Conservation (phyloP, 164 flowering plant genomes). For the Piper longum region DNA sequence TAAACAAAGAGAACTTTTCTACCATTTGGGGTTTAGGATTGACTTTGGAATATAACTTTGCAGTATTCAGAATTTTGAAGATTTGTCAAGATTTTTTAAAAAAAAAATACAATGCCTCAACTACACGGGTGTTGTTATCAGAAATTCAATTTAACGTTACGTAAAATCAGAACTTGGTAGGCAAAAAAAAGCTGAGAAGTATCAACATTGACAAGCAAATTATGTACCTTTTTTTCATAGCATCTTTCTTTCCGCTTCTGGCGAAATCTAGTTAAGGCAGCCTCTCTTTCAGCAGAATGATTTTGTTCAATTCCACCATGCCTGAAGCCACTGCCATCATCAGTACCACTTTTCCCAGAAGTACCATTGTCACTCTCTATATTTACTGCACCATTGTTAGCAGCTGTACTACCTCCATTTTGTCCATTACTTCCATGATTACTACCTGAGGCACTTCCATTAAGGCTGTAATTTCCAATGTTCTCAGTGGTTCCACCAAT, state of each 20-base stretch:
- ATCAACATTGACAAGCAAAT: not conserved
- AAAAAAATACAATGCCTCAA: no score
- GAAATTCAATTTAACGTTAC: not conserved
- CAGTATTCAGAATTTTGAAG: no score
- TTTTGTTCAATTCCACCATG: slow-evolving; percentile 32
- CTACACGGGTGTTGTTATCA: no score
- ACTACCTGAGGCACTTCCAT: slow-evolving; percentile 68
- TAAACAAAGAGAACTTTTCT: no score
- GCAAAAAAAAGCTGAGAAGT: slow-evolving; percentile 1
- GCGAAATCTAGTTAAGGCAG: slow-evolving; percentile 69
- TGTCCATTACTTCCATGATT: slow-evolving; percentile 60
- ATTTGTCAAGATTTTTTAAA: no score
- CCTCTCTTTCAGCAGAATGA: slow-evolving; percentile 52
- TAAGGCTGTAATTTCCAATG: slow-evolving; percentile 35
- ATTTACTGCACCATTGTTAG: slow-evolving; percentile 26
- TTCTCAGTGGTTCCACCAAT: slow-evolving; percentile 27
- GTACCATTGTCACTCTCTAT: slow-evolving; percentile 35
- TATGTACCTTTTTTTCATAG: slow-evolving; percentile 62
- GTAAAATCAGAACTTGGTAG: not conserved
- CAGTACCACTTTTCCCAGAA: slow-evolving; percentile 25
- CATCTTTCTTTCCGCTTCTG: slow-evolving; percentile 77
- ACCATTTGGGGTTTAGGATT: no score
- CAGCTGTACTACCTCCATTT: slow-evolving; percentile 37
- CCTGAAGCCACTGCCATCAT: slow-evolving; percentile 25
- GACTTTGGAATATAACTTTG: no score